Evolutionary conservation across 2,329 filamentous ascomycete genomes (phyloP).

Genomic region (Curvularia sp.): DNA sequence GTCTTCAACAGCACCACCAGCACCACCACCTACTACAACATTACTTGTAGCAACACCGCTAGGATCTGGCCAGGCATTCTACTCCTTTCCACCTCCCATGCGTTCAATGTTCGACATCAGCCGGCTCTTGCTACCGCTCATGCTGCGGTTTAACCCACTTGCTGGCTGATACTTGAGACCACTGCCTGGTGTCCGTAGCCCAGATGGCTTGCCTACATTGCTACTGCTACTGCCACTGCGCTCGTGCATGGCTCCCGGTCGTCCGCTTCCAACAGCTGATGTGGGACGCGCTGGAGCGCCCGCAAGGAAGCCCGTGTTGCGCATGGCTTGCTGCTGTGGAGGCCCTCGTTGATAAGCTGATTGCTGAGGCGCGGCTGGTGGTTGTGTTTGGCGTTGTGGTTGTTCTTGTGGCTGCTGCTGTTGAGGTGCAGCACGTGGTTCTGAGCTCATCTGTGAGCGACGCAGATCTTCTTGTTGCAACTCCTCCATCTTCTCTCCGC

Average conservation of each 20-base stretch:
- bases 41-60: background rate
- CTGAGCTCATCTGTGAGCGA: constrained; percentile 56
- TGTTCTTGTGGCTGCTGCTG: constrained; percentile 20
- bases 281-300: constrained; percentile 38
- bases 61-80: constrained; percentile 16
- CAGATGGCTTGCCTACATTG: constrained; percentile 56
- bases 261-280: constrained; percentile 34
- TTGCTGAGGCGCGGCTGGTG: background rate
- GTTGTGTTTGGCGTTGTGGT: background rate
- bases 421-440: constrained; percentile 24
- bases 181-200: constrained; percentile 65
- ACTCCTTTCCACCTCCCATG: constrained; percentile 68
- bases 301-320: constrained; percentile 43
- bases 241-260: constrained; percentile 33
- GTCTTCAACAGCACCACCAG: background rate
- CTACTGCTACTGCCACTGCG: constrained; percentile 24
- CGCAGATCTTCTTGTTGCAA: constrained; percentile 55
- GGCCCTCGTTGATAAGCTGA: constrained; percentile 26
- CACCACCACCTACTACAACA: background rate
- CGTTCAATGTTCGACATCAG: constrained; percentile 87
- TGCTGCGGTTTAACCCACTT: constrained; percentile 41
- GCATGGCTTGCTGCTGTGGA: constrained; percentile 33
- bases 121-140: constrained; percentile 63
- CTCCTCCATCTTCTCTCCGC: constrained; percentile 53
- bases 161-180: constrained; percentile 48